Conservation (phyloP, 257 asterid genomes). For the Ajuga chamaepitys region DNA sequence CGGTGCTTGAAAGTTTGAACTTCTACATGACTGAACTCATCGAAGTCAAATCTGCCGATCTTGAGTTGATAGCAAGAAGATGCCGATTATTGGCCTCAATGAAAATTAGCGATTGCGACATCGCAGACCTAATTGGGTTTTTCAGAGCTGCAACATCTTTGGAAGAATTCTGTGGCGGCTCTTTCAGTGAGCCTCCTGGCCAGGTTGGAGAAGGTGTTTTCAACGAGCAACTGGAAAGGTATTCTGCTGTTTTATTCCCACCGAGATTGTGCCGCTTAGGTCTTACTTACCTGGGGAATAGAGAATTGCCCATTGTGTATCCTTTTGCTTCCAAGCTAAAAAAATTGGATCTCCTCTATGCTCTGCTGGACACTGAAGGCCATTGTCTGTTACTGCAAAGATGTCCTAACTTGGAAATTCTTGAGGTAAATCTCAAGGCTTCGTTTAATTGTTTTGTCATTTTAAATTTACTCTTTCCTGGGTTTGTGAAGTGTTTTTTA, state of each 20-base stretch:
- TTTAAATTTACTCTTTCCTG: neutral
- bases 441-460: neutral
- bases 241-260: constrained; percentile 41
- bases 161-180: constrained; percentile 86
- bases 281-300: constrained; percentile 54
- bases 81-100: constrained; percentile 53
- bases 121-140: constrained; percentile 43
- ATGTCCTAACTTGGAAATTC: constrained; percentile 77
- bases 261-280: constrained; percentile 47
- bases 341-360: constrained; percentile 78
- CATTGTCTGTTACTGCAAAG: constrained; percentile 54
- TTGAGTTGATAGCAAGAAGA: constrained; percentile 63
- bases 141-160: constrained; percentile 46
- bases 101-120: constrained; percentile 66
- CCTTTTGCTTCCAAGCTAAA: constrained; percentile 57
- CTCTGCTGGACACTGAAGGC: constrained; percentile 79
- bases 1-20: constrained; percentile 58
- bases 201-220: constrained; percentile 40
- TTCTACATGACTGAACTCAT: constrained; percentile 63
- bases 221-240: constrained; percentile 41
- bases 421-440: constrained; percentile 45
- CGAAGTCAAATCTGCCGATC: constrained; percentile 39
- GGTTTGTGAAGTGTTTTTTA: neutral
- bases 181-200: constrained; percentile 43
- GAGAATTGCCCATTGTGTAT: constrained; percentile 54